These are phyloP conservation scores for Euphorbia celastroides DNA, from an alignment of 441 rosid species.

Conservation along the genomic window DNA sequence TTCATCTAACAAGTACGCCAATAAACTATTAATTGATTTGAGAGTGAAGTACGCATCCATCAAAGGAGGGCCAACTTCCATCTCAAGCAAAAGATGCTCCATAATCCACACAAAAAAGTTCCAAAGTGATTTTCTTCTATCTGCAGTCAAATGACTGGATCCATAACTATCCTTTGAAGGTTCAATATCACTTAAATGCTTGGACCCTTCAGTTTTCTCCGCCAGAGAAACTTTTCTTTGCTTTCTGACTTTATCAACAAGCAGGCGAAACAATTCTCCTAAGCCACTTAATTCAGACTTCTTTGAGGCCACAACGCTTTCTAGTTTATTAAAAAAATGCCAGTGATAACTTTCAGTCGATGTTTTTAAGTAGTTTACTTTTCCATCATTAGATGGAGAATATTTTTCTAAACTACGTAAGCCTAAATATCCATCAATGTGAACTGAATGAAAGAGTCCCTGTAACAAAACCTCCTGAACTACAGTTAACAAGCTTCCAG, in stretches of 20 bases:
- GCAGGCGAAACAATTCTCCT: conserved; percentile 61
- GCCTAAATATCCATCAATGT: conserved; percentile 75
- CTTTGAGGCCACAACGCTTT: conserved; percentile 42
- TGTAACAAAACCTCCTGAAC: conserved; percentile 61
- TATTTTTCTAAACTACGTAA: conserved; percentile 52
- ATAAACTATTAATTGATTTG: conserved; percentile 52
- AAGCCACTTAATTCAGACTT: conserved; percentile 44
- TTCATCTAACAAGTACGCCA: conserved; percentile 45
- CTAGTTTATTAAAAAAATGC: conserved; percentile 67
- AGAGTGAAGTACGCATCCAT: conserved; percentile 43
- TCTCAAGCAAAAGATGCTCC: conserved; percentile 67
- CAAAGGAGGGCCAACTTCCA: conserved; percentile 38
- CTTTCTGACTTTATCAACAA: conserved; percentile 56
- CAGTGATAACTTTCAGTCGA: conserved; percentile 73
- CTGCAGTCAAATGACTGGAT: conserved; percentile 45
- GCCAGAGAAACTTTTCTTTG: conserved; percentile 38
- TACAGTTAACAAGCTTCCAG: conserved; percentile 37
- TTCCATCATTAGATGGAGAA: conserved; percentile 32
- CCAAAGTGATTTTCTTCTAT: conserved; percentile 62
- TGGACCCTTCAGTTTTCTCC: conserved; percentile 30
- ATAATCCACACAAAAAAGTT: conserved; percentile 77
- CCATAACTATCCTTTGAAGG: conserved; percentile 30
- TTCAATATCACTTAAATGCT: conserved; percentile 22
- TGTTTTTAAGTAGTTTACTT: conserved; percentile 35
- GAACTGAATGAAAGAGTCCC: conserved; percentile 73